These are phyloP conservation scores for Waltiozyma sp. DNA, from an alignment of 1,139 yeast species.

Conservation along the genomic window DNA sequence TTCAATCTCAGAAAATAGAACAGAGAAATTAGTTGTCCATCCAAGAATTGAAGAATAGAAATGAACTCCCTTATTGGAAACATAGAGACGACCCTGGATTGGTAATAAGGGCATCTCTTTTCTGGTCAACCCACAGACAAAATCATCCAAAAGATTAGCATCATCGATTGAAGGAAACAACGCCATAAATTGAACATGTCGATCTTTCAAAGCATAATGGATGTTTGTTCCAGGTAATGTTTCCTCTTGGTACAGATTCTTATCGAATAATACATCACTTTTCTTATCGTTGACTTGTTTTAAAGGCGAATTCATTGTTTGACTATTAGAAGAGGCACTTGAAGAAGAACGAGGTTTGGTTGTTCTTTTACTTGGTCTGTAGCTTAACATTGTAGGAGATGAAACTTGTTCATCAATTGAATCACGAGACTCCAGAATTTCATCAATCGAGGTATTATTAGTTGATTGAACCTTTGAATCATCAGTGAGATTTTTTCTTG, in stretches of 20 bases:
- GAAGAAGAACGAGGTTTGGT: conserved; percentile 9
- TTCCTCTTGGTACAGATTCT: conserved; percentile 29
- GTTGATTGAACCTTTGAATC: no score
- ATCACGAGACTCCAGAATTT: background rate
- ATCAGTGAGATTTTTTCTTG: no score
- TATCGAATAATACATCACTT: conserved; percentile 13
- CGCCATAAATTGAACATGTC: conserved; percentile 74
- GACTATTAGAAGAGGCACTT: conserved; percentile 14
- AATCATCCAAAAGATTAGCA: conserved; percentile 62
- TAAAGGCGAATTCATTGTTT: conserved; percentile 16
- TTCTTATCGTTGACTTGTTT: conserved; percentile 10
- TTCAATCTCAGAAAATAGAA: conserved; percentile 62
- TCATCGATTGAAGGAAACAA: conserved; percentile 69
- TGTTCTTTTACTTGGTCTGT: conserved; percentile 14
- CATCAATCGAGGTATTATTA: background rate
- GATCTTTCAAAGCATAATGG: conserved; percentile 50
- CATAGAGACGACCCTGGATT: conserved; percentile 82
- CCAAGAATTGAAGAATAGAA: conserved; percentile 90
- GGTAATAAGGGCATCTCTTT: conserved; percentile 44
- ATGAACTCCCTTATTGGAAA: conserved; percentile 72
- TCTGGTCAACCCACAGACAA: conserved; percentile 79
- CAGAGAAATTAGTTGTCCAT: conserved; percentile 76
- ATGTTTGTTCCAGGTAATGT: conserved; percentile 30
- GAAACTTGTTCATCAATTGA: background rate
- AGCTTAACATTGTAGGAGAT: conserved; percentile 20